A percentile compares a stretch with the other conserved stretches of the same genome.
phyloP scores from a whole-genome alignment of 768 basidiomycete species.

The Amanita exitialis region DNA sequence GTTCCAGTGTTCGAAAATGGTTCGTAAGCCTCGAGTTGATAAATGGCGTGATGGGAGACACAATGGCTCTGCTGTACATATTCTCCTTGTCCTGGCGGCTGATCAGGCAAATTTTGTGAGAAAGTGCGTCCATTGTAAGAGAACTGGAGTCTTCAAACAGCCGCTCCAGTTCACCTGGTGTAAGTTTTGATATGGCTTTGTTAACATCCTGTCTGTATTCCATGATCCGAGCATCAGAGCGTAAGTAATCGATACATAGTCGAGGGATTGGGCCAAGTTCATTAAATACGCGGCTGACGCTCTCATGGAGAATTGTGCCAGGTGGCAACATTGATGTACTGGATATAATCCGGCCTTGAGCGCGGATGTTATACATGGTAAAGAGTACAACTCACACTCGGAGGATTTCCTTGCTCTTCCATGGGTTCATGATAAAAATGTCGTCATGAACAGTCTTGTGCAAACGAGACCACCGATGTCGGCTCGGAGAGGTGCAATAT shows the following conservation, averaged over 20 bases:
- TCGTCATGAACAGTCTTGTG: constrained; percentile 8
- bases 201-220: too few relatives aligned
- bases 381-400: constrained; percentile 9
- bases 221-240: too few relatives aligned
- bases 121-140: constrained; percentile 12
- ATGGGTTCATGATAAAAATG: constrained; percentile 14
- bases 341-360: constrained; percentile 3
- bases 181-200: neutral
- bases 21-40: constrained; percentile 10
- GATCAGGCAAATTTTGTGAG: constrained; percentile 12
- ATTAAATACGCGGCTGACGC: too few relatives aligned
- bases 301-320: too few relatives aligned
- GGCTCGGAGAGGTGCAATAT: too few relatives aligned
- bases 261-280: too few relatives aligned
- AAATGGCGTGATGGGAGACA: constrained; percentile 9
- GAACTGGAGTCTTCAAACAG: constrained; percentile 3
- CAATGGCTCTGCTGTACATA: constrained; percentile 7
- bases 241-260: too few relatives aligned
- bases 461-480: constrained; percentile 12
- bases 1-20: constrained; percentile 11
- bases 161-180: constrained; percentile 1
- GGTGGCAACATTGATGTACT: too few relatives aligned
- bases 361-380: constrained; percentile 6
- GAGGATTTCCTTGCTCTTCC: constrained; percentile 10
- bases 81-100: constrained; percentile 10